A percentile compares a stretch with the other conserved stretches of the same genome.
phyloP scores from a whole-genome alignment of 2,329 filamentous ascomycete genomes.

The Ophiosphaerella korrae region DNA sequence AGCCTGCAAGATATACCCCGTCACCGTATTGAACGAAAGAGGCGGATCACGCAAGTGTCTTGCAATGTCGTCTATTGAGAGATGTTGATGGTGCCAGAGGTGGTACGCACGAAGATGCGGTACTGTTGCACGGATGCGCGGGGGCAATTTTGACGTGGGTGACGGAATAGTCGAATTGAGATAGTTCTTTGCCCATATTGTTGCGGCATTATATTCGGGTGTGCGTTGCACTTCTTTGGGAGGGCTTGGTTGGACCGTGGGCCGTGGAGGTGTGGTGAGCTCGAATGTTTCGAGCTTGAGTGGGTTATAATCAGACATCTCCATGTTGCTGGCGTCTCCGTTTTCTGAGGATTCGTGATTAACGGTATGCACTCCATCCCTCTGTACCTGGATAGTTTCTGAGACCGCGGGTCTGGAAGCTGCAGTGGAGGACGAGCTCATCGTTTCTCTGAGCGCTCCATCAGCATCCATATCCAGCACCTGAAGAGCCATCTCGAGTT shows the following conservation, averaged over 20 bases:
- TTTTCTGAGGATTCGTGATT: background rate
- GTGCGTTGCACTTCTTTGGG: slow-evolving; percentile 11
- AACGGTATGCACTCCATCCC: background rate
- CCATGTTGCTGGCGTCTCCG: background rate
- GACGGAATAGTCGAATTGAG: slow-evolving; percentile 37
- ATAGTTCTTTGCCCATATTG: slow-evolving; percentile 36
- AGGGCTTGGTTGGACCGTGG: slow-evolving; percentile 1
- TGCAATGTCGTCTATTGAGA: slow-evolving; percentile 29
- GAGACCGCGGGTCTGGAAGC: background rate
- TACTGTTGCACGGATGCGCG: slow-evolving; percentile 37
- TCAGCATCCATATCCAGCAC: background rate
- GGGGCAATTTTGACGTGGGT: slow-evolving; percentile 13
- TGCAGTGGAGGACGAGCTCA: background rate
- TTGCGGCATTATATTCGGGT: slow-evolving; percentile 30
- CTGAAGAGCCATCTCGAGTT: slow-evolving; percentile 17
- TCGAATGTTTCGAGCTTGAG: background rate
- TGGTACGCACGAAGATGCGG: slow-evolving; percentile 42
- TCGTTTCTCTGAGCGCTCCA: slow-evolving; percentile 9
- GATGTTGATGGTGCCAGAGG: slow-evolving; percentile 38
- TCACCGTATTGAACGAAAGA: slow-evolving; percentile 33
- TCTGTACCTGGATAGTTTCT: background rate
- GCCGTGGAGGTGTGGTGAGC: background rate
- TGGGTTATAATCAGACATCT: background rate
- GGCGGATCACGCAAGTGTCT: slow-evolving; percentile 36
- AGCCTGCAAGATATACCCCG: slow-evolving; percentile 37